phyloP scores from a whole-genome alignment of 164 flowering plant genomes.

The Macadamia tetraphylla region DNA sequence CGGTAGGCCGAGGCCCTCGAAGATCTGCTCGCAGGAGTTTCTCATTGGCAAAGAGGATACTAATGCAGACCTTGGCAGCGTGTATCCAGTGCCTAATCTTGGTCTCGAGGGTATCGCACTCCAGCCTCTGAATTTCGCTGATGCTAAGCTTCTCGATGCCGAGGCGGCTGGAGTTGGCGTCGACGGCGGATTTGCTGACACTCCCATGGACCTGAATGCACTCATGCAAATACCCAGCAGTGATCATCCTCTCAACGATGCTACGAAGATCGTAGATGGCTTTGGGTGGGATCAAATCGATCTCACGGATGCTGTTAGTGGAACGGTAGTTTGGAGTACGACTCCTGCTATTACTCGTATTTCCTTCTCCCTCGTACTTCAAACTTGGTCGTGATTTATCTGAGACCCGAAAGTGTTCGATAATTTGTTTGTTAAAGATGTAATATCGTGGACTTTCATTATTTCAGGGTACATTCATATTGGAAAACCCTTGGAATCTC shows the following conservation, averaged over 20 bases:
- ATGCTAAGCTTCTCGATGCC: conserved; percentile 74
- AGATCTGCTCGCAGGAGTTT: conserved; percentile 28
- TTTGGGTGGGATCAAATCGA: conserved; percentile 59
- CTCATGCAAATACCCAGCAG: conserved; percentile 24
- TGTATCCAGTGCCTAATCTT: conserved; percentile 66
- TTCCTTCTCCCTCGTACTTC: conserved; percentile 23
- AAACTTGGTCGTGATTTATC: conserved; percentile 32
- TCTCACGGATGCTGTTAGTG: conserved; percentile 56
- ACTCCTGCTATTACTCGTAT: conserved; percentile 11
- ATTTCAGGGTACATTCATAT: conserved; percentile 42
- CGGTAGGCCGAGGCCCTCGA: conserved; percentile 23
- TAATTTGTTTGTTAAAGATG: conserved; percentile 38
- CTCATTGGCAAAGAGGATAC: conserved; percentile 50
- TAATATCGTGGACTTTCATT: conserved; percentile 15
- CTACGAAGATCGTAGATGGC: conserved; percentile 51
- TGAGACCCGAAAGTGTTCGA: conserved; percentile 45
- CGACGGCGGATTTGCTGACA: conserved; percentile 57
- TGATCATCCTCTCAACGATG: conserved; percentile 78
- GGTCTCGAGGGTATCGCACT: conserved; percentile 36
- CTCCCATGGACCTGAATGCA: conserved; percentile 79
- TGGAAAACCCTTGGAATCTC: conserved; percentile 27
- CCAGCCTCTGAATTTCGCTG: conserved; percentile 66
- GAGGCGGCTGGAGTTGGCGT: conserved; percentile 43
- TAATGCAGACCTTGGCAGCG: conserved; percentile 61
- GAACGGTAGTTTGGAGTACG: conserved; percentile 40